Base-by-base conservation (phyloP, 768 basidiomycete genomes). In the Trametes sanguinea region DNA sequence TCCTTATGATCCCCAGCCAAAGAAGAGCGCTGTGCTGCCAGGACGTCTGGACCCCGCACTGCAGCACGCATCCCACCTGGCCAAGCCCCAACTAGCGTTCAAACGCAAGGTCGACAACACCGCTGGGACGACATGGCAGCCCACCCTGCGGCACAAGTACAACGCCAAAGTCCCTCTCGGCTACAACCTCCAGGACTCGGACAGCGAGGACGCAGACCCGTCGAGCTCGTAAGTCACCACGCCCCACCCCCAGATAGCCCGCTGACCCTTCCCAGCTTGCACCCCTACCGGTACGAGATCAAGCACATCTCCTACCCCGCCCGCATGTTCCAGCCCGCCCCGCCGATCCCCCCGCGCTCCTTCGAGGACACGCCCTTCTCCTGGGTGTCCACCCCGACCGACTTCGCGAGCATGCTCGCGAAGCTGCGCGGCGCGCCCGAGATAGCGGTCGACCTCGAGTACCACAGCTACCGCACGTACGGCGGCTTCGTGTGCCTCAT, bases 371-470 rank as follows among this genome's bases (percentile, higher is more conserved):
- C 85, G 0, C 83, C 88, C 11, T 86, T 90, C 67, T 83, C 81
- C 16, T 95, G 86, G 80, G 81, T 98, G 2, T 81, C 85, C 6
- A 88, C 85, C 10, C 69, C 78, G 0, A 75, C 78, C 16, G 76
- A 78, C 5, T 79, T 97, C 45, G 73, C 81, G 11, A 71, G 69
- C 35, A 87, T 97, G 84, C 77, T 95, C 4, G 81, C 80, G 11
- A 81, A 83, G 59, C 80, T 98, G n/a, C 82, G 82, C 30, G 70
- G 72, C 5, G 82, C 80, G n/a, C 76, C 75, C 29, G 95, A 96
- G 73, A 86, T 98, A 55, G 96, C 97, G 0, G 82, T 99, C 29
- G 97, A 99, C 75, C 77, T 99, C 32, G 96, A 99, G 75, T 91
- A 98, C 71, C 95, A 98, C 78, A 89, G 84, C 63, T 92, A 90